Conservation (phyloP, 495 filamentous ascomycete species). For the Penicillium argentinense region DNA sequence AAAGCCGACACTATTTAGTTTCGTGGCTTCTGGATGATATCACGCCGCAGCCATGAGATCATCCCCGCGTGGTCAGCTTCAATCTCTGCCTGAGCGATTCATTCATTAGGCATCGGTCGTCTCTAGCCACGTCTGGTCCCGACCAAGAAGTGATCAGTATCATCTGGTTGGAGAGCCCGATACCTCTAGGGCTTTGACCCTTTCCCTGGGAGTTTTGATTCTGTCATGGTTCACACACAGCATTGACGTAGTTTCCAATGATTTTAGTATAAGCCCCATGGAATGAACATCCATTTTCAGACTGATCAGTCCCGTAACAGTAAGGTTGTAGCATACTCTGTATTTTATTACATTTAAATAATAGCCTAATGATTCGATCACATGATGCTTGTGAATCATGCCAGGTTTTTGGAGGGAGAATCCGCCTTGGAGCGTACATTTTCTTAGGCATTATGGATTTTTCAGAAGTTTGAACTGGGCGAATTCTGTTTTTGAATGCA, state of each 20-base stretch:
- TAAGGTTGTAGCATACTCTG: conserved; percentile 1
- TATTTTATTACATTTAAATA: background rate
- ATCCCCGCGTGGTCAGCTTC: conserved; percentile 11
- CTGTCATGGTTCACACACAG: background rate
- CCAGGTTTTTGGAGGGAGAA: background rate
- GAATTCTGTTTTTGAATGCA: too few relatives aligned
- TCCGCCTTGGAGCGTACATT: too few relatives aligned
- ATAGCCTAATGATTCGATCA: background rate
- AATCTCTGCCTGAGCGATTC: conserved; percentile 6
- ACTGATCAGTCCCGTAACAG: background rate
- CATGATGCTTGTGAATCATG: background rate
- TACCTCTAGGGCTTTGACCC: background rate
- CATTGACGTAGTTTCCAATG: background rate
- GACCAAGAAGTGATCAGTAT: background rate
- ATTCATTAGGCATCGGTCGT: background rate
- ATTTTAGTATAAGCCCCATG: background rate
- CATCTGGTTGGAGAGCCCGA: background rate
- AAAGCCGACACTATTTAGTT: background rate
- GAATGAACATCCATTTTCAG: background rate
- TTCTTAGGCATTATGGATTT: too few relatives aligned
- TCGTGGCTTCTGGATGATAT: conserved; percentile 18
- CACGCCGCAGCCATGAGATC: conserved; percentile 23
- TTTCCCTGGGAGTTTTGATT: background rate
- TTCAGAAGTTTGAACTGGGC: too few relatives aligned
- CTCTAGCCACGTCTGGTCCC: background rate